Conservation (phyloP, 202 grass and related monocot species). For the Panicum virgatum region DNA sequence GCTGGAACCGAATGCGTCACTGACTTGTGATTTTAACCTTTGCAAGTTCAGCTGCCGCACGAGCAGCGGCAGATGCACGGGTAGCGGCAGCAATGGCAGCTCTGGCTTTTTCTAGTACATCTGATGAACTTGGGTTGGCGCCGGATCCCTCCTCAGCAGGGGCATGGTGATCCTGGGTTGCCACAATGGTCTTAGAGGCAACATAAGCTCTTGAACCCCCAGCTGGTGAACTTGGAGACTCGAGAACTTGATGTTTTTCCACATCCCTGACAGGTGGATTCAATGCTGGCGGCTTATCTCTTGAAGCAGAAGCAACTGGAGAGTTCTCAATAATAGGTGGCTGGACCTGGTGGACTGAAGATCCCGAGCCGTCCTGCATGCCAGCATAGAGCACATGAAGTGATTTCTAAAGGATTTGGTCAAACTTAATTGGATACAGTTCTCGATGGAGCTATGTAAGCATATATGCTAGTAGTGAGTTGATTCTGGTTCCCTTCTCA, state of each 20-base stretch:
- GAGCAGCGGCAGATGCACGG: slow-evolving; percentile 73
- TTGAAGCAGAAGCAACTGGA: slow-evolving; percentile 27
- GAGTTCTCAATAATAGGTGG: slow-evolving; percentile 37
- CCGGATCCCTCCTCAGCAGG: slow-evolving; percentile 38
- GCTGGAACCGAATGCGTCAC: slow-evolving; percentile 6
- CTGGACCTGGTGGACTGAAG: slow-evolving; percentile 37
- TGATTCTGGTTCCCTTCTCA: background rate
- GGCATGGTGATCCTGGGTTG: slow-evolving; percentile 27
- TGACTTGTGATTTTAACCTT: slow-evolving; percentile 61
- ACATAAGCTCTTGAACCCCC: slow-evolving; percentile 24
- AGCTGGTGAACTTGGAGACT: slow-evolving; percentile 39
- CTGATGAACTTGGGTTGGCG: slow-evolving; percentile 50
- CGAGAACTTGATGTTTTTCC: slow-evolving; percentile 38
- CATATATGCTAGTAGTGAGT: background rate
- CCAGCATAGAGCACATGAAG: slow-evolving; percentile 14
- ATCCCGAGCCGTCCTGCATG: slow-evolving; percentile 63
- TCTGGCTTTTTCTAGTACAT: slow-evolving; percentile 71
- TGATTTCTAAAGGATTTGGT: background rate
- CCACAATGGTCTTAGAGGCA: slow-evolving; percentile 12
- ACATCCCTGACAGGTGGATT: slow-evolving; percentile 28
- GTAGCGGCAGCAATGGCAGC: slow-evolving; percentile 71
- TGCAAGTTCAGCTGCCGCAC: slow-evolving; percentile 72
- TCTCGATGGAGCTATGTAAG: background rate
- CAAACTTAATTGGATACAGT: background rate
- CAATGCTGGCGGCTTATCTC: slow-evolving; percentile 8